Percentiles rank a stretch among this genome's conserved stretches.
Evolutionary conservation across 768 basidiomycete genomes (phyloP).

Genomic region (Rubroboletus satanas): DNA sequence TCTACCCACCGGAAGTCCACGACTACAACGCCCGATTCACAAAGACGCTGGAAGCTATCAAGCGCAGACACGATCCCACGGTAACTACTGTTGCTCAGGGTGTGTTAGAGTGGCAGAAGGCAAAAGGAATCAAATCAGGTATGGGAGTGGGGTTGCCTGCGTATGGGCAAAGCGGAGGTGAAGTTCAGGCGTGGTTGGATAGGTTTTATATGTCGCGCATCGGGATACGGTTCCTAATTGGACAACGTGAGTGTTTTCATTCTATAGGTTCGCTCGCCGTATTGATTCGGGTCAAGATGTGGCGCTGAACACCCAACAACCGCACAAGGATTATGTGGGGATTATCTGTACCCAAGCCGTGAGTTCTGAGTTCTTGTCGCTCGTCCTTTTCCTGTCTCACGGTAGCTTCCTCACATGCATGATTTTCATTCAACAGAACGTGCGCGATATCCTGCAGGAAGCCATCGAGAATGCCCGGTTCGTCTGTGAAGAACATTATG

Average conservation of each 20-base stretch:
- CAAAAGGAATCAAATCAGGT: constrained; percentile 25
- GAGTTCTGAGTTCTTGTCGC: constrained; percentile 27
- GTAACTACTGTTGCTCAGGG: constrained; percentile 96
- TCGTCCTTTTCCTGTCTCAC: not conserved
- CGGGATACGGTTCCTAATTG: constrained; percentile 93
- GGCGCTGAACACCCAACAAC: constrained; percentile 85
- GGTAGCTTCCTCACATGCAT: not conserved
- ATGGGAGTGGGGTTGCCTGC: constrained; percentile 22
- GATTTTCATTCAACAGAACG: constrained; percentile 49
- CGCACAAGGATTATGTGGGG: constrained; percentile 89
- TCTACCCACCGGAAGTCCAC: constrained; percentile 88
- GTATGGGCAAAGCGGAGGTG: constrained; percentile 68
- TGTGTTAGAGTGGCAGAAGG: constrained; percentile 91
- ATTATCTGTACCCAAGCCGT: constrained; percentile 94
- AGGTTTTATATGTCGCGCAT: constrained; percentile 95
- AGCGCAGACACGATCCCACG: constrained; percentile 92
- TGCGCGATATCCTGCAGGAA: constrained; percentile 94
- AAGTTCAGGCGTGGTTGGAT: constrained; percentile 96
- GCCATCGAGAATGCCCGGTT: constrained; percentile 96
- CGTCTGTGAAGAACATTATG: constrained; percentile 93
- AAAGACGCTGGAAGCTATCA: constrained; percentile 79
- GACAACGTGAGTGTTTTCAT: constrained; percentile 65
- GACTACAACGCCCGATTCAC: constrained; percentile 94
- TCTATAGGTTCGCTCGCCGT: not conserved
- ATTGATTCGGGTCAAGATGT: constrained; percentile 56